These are phyloP conservation scores for Daldinia decipiens DNA, from an alignment of 495 filamentous ascomycete genomes.

Conservation along the genomic window DNA sequence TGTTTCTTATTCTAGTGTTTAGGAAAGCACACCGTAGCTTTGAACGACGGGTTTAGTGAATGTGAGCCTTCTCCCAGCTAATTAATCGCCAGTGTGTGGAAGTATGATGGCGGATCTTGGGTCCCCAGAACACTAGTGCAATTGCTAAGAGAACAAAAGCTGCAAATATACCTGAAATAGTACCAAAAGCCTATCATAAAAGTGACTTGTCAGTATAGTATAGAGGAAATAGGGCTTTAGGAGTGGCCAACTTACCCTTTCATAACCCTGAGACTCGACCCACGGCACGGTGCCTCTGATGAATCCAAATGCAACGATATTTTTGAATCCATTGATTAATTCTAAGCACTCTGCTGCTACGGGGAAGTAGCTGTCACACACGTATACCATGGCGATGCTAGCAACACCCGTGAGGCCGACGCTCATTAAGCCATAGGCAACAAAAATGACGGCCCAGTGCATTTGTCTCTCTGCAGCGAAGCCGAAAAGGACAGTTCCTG, in stretches of 20 bases:
- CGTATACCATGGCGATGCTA: constrained; percentile 24
- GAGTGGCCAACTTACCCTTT: not conserved
- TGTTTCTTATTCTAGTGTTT: not conserved
- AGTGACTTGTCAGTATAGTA: not conserved
- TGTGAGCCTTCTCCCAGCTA: constrained; percentile 23
- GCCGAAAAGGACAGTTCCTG: constrained; percentile 24
- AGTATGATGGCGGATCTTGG: constrained; percentile 25
- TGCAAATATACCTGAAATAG: constrained; percentile 15
- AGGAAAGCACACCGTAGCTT: not conserved
- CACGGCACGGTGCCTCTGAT: constrained; percentile 19
- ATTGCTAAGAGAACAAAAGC: constrained; percentile 11
- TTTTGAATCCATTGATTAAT: constrained; percentile 27
- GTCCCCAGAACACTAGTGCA: constrained; percentile 13
- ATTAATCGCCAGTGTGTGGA: constrained; percentile 23
- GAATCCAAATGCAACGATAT: constrained; percentile 22
- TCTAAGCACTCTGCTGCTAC: constrained; percentile 24
- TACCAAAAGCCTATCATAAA: constrained; percentile 17
- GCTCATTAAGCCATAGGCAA: constrained; percentile 20
- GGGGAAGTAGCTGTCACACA: constrained; percentile 26
- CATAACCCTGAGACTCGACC: constrained; percentile 14
- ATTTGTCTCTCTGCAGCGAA: constrained; percentile 16
- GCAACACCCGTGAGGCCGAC: constrained; percentile 20
- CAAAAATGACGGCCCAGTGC: constrained; percentile 18
- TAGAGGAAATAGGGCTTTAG: not conserved
- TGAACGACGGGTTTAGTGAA: not conserved